Evolutionary conservation across 257 asterid species (phyloP), one percentile per base, ranked within the genome.

Genomic region (Eucommia ulmoides): DNA sequence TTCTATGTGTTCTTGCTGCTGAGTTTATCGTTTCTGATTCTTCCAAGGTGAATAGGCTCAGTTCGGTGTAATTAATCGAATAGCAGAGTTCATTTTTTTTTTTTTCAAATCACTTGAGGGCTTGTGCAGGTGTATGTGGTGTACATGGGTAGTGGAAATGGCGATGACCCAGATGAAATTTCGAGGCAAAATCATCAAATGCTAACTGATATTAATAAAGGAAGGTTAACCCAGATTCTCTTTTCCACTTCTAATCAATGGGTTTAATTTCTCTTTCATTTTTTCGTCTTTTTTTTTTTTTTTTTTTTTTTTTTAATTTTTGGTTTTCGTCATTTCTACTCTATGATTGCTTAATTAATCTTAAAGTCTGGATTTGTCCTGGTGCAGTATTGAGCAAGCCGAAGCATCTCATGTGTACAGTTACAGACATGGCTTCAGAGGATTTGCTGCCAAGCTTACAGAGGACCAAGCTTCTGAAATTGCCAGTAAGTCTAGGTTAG

Each of bases 381-480:
- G 57, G 55, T 65, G 64, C 78, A 88, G 97, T 63, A 74, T 55
- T 64, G 95, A 88, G 58, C 54, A 68, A 58, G 97, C 97, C 50
- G 68, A 64, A 71, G 83, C 75, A 26, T 78, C 95, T 50, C 97
- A 84, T 71, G 85, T 84, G 62, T 78, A 78, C 53, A 88, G 94
- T 64, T 88, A 88, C 49, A 78, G 69, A 56, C 84, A 88, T 65
- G 94, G 94, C 64, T 88, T 88, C 67, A 80, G 87, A 69, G 97
- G 95, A 22, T 84, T 88, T 76, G 95, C 97, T n/a, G 97, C 97
- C 49, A 74, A 57, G 84, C 74, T 88, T 76, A 82, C 80, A 33
- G 81, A 76, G 56, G 72, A 74, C 35, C 97, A 88, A 68, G 95
- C 95, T 62, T 71, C 84, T 59, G 65, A 74, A 65, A 76, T 84